Percentiles rank a stretch among this genome's conserved stretches.
phyloP scores from a whole-genome alignment of 1,139 yeast genomes.

The Blastobotrys niveus region DNA sequence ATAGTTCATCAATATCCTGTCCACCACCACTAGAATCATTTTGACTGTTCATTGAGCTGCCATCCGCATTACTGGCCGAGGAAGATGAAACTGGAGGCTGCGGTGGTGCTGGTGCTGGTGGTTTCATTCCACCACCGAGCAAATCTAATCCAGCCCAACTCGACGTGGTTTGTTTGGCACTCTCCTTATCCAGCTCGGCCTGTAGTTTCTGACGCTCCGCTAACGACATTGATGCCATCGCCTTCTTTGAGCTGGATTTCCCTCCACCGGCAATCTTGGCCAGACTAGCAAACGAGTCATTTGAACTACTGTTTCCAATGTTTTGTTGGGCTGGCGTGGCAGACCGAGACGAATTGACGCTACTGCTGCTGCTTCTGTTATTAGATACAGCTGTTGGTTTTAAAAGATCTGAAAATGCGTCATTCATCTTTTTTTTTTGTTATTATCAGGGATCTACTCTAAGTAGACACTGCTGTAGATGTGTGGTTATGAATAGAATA shows the following conservation, averaged over 20 bases:
- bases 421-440: constrained; percentile 15
- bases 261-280: neutral
- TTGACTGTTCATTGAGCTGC: neutral
- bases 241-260: constrained; percentile 5
- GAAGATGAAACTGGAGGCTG: neutral
- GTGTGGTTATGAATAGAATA: too few species aligned
- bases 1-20: constrained; percentile 27
- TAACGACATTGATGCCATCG: constrained; percentile 24
- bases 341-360: constrained; percentile 7
- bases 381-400: constrained; percentile 4
- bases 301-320: neutral
- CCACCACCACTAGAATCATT: neutral
- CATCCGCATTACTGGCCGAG: too few species aligned
- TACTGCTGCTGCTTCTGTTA: constrained; percentile 1
- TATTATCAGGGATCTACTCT: too few species aligned
- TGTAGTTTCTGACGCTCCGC: constrained; percentile 25
- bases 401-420: constrained; percentile 16
- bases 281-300: constrained; percentile 26
- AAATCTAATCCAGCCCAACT: constrained; percentile 17
- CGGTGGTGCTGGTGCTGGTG: neutral
- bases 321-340: constrained; percentile 8
- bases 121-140: constrained; percentile 3
- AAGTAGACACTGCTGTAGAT: too few species aligned
- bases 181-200: constrained; percentile 16
- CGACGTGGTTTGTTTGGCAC: constrained; percentile 10